Evolutionary conservation across 2,329 filamentous ascomycete genomes (phyloP).

Genomic region (Aspergillus fumigatus): DNA sequence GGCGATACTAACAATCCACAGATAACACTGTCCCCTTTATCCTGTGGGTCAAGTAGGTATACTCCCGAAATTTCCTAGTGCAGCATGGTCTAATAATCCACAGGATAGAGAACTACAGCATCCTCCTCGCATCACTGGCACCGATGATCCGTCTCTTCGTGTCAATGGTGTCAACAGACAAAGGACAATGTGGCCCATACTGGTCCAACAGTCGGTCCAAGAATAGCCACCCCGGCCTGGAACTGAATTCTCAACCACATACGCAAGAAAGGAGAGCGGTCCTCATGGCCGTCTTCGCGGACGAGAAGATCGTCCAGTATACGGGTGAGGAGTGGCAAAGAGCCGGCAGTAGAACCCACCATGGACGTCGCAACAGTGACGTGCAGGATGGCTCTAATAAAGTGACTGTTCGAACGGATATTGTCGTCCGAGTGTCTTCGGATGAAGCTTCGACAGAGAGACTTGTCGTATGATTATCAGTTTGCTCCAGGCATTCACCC

Average conservation of each 20-base stretch:
- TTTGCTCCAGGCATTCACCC: neutral
- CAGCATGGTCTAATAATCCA: neutral
- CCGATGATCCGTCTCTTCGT: constrained; percentile 32
- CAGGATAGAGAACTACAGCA: constrained; percentile 37
- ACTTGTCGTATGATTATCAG: neutral
- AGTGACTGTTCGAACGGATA: neutral
- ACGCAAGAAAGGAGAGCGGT: constrained; percentile 2
- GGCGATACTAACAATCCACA: neutral
- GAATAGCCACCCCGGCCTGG: constrained; percentile 5
- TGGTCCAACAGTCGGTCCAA: constrained; percentile 11
- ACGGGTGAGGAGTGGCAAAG: neutral
- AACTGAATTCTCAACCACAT: neutral
- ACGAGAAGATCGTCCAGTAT: neutral
- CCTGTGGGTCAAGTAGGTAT: constrained; percentile 35
- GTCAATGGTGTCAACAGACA: constrained; percentile 15
- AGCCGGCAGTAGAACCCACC: neutral
- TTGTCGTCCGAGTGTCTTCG: neutral
- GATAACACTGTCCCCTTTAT: constrained; percentile 33
- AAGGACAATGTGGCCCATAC: constrained; percentile 13
- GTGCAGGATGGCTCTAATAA: neutral
- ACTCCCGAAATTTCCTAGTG: too few relatives aligned
- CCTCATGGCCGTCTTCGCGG: constrained; percentile 2
- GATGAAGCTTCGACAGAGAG: neutral
- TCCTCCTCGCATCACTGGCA: constrained; percentile 33
- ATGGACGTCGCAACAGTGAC: neutral